Conservation (phyloP, 2,329 filamentous ascomycete species). For the Colletotrichum sp. region DNA sequence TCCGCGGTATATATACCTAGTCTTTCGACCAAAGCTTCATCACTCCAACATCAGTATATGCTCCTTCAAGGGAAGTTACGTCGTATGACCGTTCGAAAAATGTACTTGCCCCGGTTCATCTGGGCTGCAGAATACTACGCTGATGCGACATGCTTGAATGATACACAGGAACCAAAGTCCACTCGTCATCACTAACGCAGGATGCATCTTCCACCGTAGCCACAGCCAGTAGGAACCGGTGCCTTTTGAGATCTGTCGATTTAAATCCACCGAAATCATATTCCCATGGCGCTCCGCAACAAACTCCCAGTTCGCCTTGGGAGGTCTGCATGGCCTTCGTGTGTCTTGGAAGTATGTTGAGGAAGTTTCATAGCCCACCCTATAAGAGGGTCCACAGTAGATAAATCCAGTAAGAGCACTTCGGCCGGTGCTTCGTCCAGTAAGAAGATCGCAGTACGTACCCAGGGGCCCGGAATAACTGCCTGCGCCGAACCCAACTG, state of each 20-base stretch:
- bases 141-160: background rate
- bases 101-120: background rate
- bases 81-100: background rate
- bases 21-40: background rate
- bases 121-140: background rate
- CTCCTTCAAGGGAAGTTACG: background rate
- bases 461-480: too few species aligned
- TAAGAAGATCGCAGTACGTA: too few species aligned
- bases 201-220: background rate
- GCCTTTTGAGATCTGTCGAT: background rate
- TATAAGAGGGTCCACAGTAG: too few species aligned
- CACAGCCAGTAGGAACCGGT: background rate
- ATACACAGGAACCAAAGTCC: background rate
- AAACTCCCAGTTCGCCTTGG: background rate
- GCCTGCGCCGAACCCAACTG: too few species aligned
- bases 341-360: background rate
- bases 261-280: background rate
- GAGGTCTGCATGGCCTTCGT: background rate
- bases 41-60: background rate
- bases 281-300: background rate
- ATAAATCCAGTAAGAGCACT: too few species aligned
- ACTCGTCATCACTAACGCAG: background rate
- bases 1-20: background rate
- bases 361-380: too few species aligned
- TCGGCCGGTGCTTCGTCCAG: too few species aligned